These are phyloP conservation scores for Yarrowia divulgata DNA, from an alignment of 805 yeast genomes.

Conservation along the genomic window DNA sequence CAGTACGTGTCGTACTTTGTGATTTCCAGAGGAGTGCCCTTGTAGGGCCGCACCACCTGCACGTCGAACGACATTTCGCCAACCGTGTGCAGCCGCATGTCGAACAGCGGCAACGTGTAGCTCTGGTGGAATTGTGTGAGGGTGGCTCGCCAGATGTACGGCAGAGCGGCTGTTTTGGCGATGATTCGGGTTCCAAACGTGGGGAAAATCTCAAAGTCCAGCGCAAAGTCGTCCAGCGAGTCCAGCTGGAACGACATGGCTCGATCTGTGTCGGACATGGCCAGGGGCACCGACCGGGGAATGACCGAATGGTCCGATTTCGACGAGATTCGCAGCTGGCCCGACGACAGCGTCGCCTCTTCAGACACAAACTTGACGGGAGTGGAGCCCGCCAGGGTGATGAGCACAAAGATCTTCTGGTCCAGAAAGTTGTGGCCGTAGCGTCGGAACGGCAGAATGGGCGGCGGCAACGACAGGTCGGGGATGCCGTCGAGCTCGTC, in stretches of 20 bases:
- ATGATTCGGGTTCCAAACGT: constrained; percentile 92
- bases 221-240: constrained; percentile 70
- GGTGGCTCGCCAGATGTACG: constrained; percentile 55
- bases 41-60: constrained; percentile 87
- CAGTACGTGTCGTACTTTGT: constrained; percentile 95
- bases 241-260: constrained; percentile 85
- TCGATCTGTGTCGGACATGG: constrained; percentile 71
- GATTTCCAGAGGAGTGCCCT: constrained; percentile 82
- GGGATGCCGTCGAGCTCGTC: constrained; percentile 77
- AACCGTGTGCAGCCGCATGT: constrained; percentile 76
- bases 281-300: constrained; percentile 84
- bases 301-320: constrained; percentile 74
- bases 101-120: constrained; percentile 73
- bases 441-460: constrained; percentile 88
- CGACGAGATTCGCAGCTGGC: constrained; percentile 80
- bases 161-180: constrained; percentile 84
- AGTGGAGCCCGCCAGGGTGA: constrained; percentile 55
- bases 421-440: constrained; percentile 97
- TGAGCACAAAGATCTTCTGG: constrained; percentile 82
- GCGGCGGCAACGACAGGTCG: constrained; percentile 91
- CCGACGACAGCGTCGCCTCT: constrained; percentile 52
- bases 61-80: constrained; percentile 81
- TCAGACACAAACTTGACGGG: constrained; percentile 57
- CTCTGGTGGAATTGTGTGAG: constrained; percentile 46
- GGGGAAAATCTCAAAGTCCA: constrained; percentile 91